Evolutionary conservation across 192 early-diverging fungal genomes (phyloP).

Genomic region (Lobosporangium transversale): DNA sequence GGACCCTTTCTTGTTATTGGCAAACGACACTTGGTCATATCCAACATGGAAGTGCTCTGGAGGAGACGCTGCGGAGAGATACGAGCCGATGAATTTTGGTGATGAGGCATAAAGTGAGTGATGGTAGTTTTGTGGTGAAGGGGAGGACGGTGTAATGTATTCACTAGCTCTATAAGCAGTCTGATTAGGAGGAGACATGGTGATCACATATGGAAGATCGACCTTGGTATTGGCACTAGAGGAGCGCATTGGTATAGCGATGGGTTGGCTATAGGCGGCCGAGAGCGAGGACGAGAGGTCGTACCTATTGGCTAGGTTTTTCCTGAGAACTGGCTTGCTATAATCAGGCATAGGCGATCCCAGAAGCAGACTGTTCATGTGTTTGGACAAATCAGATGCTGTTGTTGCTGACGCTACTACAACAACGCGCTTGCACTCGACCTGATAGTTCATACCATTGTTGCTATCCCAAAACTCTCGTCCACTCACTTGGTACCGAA

Average conservation of each 20-base stretch:
- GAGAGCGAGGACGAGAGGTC: constrained; percentile 53
- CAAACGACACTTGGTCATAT: constrained; percentile 18
- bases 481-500: constrained; percentile 76
- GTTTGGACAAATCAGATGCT: constrained; percentile 35
- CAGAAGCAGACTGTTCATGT: constrained; percentile 34
- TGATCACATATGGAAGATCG: neutral
- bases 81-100: constrained; percentile 36
- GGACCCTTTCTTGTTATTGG: neutral
- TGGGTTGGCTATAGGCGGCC: constrained; percentile 40
- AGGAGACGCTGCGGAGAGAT: constrained; percentile 27
- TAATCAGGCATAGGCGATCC: constrained; percentile 32
- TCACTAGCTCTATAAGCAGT: constrained; percentile 44
- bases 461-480: constrained; percentile 96
- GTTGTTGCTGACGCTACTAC: constrained; percentile 13
- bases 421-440: constrained; percentile 56
- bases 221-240: constrained; percentile 1
- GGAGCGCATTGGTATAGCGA: constrained; percentile 3
- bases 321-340: constrained; percentile 44
- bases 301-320: constrained; percentile 44
- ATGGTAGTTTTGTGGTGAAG: constrained; percentile 22
- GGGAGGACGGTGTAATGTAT: constrained; percentile 19
- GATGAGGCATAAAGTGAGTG: constrained; percentile 45
- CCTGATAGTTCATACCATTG: constrained; percentile 83
- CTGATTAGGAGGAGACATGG: constrained; percentile 13
- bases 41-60: constrained; percentile 40